phyloP scores from a whole-genome alignment of 768 basidiomycete genomes.

The Phylloporus sp. region DNA sequence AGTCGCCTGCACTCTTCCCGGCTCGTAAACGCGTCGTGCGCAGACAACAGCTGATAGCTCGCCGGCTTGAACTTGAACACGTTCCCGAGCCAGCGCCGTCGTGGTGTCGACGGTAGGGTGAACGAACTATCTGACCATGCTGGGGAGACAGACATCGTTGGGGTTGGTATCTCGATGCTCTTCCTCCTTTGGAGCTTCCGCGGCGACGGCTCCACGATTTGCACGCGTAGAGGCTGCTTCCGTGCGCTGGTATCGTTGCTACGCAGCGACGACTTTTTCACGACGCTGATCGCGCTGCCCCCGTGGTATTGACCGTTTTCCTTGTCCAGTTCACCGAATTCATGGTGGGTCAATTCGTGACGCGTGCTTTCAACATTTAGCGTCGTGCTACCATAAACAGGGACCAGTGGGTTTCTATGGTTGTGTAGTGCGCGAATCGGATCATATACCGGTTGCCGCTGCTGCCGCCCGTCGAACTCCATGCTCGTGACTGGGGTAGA shows the following conservation, averaged over 20 bases:
- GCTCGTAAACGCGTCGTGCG: slow-evolving; percentile 56
- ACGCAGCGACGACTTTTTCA: slow-evolving; percentile 44
- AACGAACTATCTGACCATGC: slow-evolving; percentile 46
- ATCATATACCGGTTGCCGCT: slow-evolving; percentile 7
- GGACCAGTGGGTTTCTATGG: slow-evolving; percentile 37
- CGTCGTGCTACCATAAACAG: slow-evolving; percentile 7
- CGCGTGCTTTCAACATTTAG: slow-evolving; percentile 4
- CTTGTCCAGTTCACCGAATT: slow-evolving; percentile 42
- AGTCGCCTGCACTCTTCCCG: slow-evolving; percentile 69
- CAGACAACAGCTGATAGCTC: slow-evolving; percentile 52
- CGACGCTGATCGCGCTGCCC: slow-evolving; percentile 14
- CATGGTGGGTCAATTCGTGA: not conserved
- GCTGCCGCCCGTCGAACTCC: slow-evolving; percentile 19
- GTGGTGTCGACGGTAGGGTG: slow-evolving; percentile 40
- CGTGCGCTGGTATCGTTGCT: slow-evolving; percentile 22
- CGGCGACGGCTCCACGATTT: slow-evolving; percentile 48
- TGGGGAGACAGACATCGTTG: slow-evolving; percentile 28
- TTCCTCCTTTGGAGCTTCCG: slow-evolving; percentile 34
- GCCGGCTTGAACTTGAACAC: slow-evolving; percentile 83
- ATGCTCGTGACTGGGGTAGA: slow-evolving; percentile 12
- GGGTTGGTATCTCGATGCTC: slow-evolving; percentile 16
- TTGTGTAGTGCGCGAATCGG: not conserved
- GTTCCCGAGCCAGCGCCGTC: slow-evolving; percentile 78
- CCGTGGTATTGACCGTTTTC: slow-evolving; percentile 42
- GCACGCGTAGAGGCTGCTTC: slow-evolving; percentile 33